phyloP scores from a whole-genome alignment of 306 rosid species.

The Hylodesmum podocarpum region DNA sequence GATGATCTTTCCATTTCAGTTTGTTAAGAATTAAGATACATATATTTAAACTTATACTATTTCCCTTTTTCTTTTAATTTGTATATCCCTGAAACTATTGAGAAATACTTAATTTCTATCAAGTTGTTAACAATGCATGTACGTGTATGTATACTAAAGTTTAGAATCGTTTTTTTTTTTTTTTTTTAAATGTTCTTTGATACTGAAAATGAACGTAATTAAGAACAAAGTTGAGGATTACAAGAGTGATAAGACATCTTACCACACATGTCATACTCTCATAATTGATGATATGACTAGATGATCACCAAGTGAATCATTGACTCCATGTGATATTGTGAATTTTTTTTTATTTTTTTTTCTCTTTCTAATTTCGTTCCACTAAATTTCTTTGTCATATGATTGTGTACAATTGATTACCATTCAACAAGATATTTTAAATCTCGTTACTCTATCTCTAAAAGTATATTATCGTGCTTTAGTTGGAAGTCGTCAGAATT shows the following conservation, averaged over 20 bases:
- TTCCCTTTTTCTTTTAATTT: not conserved
- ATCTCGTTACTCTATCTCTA: not conserved
- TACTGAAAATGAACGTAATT: not conserved
- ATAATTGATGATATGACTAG: constrained; percentile 3
- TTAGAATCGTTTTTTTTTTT: constrained; percentile 5
- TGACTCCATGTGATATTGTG: not conserved
- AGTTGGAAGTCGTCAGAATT: not conserved
- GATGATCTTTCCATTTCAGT: not conserved
- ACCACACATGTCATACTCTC: constrained; percentile 17
- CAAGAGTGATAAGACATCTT: constrained; percentile 28
- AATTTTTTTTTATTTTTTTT: not conserved
- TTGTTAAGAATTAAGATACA: no score
- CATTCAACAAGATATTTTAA: not conserved
- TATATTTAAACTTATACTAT: not conserved
- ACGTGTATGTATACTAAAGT: not conserved
- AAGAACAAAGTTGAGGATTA: not conserved
- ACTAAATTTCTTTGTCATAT: not conserved
- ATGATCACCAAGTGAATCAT: constrained; percentile 4
- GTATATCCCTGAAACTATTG: not conserved
- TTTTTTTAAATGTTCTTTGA: no score
- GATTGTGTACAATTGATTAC: not conserved
- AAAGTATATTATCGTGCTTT: not conserved
- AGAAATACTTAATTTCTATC: not conserved
- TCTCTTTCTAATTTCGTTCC: not conserved
- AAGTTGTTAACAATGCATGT: not conserved